These are phyloP conservation scores for Galeopsis tetrahit DNA, from an alignment of 257 asterid genomes.

Conservation along the genomic window DNA sequence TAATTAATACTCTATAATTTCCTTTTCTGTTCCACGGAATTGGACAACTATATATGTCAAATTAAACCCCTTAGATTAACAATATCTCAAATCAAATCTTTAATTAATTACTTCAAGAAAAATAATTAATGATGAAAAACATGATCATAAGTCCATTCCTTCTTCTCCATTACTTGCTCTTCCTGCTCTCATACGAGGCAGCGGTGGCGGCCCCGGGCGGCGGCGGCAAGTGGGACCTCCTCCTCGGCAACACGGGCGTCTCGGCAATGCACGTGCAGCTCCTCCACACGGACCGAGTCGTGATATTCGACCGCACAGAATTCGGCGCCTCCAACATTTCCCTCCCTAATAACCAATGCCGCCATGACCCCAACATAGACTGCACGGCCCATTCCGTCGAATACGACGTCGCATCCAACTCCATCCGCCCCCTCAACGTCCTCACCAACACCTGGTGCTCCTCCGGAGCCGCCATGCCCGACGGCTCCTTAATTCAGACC, in stretches of 20 bases:
- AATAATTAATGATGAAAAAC: too few species aligned
- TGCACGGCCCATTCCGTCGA: neutral
- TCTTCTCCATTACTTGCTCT: neutral
- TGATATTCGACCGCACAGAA: neutral
- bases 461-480: constrained; percentile 7
- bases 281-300: neutral
- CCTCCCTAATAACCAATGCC: neutral
- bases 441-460: constrained; percentile 15
- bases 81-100: too few species aligned
- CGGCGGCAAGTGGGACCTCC: constrained; percentile 8
- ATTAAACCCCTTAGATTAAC: too few species aligned
- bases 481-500: neutral
- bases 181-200: neutral
- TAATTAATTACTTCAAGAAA: too few species aligned
- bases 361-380: neutral
- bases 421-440: constrained; percentile 12
- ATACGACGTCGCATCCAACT: constrained; percentile 1
- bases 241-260: neutral
- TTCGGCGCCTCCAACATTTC: constrained; percentile 3
- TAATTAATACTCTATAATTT: too few species aligned
- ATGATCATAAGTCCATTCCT: too few species aligned
- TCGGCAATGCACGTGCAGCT: constrained; percentile 4
- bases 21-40: too few species aligned
- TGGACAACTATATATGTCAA: too few species aligned
- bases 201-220: neutral